Evolutionary conservation across 2,329 filamentous ascomycete species (phyloP), one percentile per base, ranked within the genome.

Genomic region (Stromatinia cepivora): DNA sequence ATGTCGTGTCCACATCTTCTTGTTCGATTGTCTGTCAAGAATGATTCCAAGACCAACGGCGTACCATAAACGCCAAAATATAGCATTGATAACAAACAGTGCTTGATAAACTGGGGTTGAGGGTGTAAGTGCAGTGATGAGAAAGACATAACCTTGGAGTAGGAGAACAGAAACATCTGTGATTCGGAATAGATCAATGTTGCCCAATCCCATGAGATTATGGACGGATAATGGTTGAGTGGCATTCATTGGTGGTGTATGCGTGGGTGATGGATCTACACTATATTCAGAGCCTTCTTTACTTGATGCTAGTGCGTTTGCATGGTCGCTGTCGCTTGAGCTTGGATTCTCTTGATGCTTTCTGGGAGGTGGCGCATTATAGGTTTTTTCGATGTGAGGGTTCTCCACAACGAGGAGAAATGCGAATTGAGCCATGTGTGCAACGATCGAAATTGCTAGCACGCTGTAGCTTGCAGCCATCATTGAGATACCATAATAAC

Each of bases 381-480:
- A 99, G 4, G 90, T 97, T 83, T 96, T 96, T 77, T 98, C 93
- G 81, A 99, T 99, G 78, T 99, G 95, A 66, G 95, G 95, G 77
- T 96, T 97, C 82, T 99, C 95, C 73, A 99, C 92, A 71, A 93
- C 84, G 66, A 92, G 88, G 73, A 99, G 85, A 83, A 99, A 99
- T 71, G 90, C 90, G 80, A 99, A 94, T 82, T 99, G 95, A 70
- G 94, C 92, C 75, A 93, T 88, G 82, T 99, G 95, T 71, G 94
- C 95, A 77, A 96, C 82, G 77, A 99, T 94, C 69, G 95, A 98
- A 80, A 98, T 97, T 84, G 97, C 94, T 63, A 99, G 86, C 70
- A 99, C 94, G 77, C 94, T 93, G 82, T 98, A 98, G 84, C 95
- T 99, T 72, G 94, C 94, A 59, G 93, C 94, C 90, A 99, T 96